Conservation (phyloP, 768 basidiomycete genomes). For the Lentinula detonsa region DNA sequence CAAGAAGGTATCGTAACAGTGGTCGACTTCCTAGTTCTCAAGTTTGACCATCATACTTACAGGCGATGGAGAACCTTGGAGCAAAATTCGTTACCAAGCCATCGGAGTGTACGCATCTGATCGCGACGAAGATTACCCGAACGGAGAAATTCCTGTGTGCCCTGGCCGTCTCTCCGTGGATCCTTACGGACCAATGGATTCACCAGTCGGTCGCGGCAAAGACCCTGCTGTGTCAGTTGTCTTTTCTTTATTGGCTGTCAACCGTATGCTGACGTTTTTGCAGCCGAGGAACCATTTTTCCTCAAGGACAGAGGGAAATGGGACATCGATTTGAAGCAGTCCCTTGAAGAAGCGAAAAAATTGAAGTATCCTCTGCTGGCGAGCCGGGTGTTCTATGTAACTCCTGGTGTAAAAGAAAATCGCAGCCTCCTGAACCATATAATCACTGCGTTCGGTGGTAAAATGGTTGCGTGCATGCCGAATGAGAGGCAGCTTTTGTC, state of each 20-base stretch:
- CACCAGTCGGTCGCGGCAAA: conserved; percentile 48
- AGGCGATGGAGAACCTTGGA: conserved; percentile 65
- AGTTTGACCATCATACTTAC: background rate
- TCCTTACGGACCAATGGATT: conserved; percentile 70
- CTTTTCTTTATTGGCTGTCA: conserved; percentile 1
- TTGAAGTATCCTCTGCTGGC: conserved; percentile 51
- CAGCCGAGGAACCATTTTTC: conserved; percentile 60
- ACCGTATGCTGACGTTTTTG: background rate
- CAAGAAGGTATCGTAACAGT: conserved; percentile 41
- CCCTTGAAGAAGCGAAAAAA: conserved; percentile 52
- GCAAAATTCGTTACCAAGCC: conserved; percentile 56
- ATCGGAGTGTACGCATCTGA: conserved; percentile 72
- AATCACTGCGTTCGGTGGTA: conserved; percentile 63
- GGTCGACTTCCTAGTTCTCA: background rate
- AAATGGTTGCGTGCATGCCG: conserved; percentile 29
- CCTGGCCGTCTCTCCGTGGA: conserved; percentile 51
- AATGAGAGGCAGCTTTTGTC: conserved; percentile 22
- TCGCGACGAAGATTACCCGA: conserved; percentile 62
- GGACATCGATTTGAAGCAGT: conserved; percentile 55
- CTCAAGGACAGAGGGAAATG: conserved; percentile 60
- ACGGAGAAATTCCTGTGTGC: conserved; percentile 89
- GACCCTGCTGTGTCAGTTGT: conserved; percentile 55
- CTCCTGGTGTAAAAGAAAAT: conserved; percentile 55
- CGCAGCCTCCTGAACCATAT: conserved; percentile 62
- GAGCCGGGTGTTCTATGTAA: conserved; percentile 70